Evolutionary conservation across 2,329 filamentous ascomycete species (phyloP).

Genomic region (Trichoderma pleuroti): DNA sequence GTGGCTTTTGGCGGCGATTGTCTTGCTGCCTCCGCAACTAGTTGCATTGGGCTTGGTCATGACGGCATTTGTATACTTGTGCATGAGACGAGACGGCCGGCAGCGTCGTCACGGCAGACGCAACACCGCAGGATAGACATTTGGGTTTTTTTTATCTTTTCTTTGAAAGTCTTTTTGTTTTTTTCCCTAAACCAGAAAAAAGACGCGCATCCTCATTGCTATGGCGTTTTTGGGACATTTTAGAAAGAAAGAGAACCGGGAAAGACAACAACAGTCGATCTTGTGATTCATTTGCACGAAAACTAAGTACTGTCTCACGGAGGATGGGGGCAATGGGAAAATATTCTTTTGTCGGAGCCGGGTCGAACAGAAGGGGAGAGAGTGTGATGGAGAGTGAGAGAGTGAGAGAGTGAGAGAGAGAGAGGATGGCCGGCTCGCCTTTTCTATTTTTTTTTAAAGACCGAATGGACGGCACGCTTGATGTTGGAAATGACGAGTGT

Average conservation of each 20-base stretch:
- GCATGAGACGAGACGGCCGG: slow-evolving; percentile 31
- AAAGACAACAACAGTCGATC: slow-evolving; percentile 17
- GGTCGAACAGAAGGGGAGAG: background rate
- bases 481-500: slow-evolving; percentile 4
- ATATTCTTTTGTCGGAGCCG: slow-evolving; percentile 2
- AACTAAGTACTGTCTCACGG: slow-evolving; percentile 7
- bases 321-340: background rate
- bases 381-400: too few relatives aligned
- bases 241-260: slow-evolving; percentile 23
- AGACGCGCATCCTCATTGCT: slow-evolving; percentile 28
- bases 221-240: slow-evolving; percentile 30
- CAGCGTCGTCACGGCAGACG: slow-evolving; percentile 23
- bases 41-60: slow-evolving; percentile 36
- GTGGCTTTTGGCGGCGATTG: slow-evolving; percentile 41
- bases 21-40: slow-evolving; percentile 46
- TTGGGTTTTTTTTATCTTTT: slow-evolving; percentile 17
- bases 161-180: slow-evolving; percentile 13
- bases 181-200: slow-evolving; percentile 13
- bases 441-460: background rate
- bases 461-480: background rate
- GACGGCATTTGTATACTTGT: slow-evolving; percentile 40
- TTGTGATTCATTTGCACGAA: slow-evolving; percentile 17
- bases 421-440: background rate
- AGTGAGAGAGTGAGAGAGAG: too few relatives aligned
- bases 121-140: slow-evolving; percentile 28